Base-by-base conservation (phyloP, 75 land plant genomes). In the Selaginella moellendorffii region DNA sequence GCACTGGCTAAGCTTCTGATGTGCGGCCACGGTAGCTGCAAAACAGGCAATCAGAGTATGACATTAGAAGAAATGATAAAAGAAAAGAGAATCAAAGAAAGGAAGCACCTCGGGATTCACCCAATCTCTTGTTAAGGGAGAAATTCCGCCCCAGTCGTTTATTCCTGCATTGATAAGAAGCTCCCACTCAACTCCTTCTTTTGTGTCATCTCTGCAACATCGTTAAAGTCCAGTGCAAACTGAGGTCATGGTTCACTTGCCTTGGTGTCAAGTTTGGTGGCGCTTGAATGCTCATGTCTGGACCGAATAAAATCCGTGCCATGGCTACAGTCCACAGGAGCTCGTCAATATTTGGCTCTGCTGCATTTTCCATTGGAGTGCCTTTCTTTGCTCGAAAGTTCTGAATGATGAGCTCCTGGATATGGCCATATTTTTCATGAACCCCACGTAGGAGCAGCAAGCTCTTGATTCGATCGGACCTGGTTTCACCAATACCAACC, bases 1-100 rank as follows among this genome's bases (percentile, higher is more conserved):
- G 63, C 74, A 31, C 52, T 68, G 14, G 77, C 74, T 42, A 75
- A 29, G 23, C 58, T n/a, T 1, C 52, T 52, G 56, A 75, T 18
- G 58, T 75, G 77, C 12, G 77, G 77, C 77, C 77, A 75, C 9
- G 77, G 77, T 19, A 73, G 73, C 77, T 75, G 30, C 77, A 71
- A 30, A 24, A 53, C 59, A 54, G 28, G 9, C n/a, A 23, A n/a
- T n/a, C n/a, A n/a, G 26, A 27, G 63, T 2, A 5, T 22, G 28
- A 24, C 10, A 2, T 27, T 62, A 62, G 2, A 5, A 27, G 63
- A 27, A 17, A 9, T 24, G 27, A 56, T 20, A 56, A 5, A 8
- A 18, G 52, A 46, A 18, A 46, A 46, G 18, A 46, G 10, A 10
- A 10, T 46, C 52, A n/a, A n/a, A n/a, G n/a, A n/a, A n/a, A n/a